Percentiles rank a stretch among this genome's conserved stretches.
Evolutionary conservation across 2,329 filamentous ascomycete species (phyloP).

Genomic region (Dactylella cylindrospora): DNA sequence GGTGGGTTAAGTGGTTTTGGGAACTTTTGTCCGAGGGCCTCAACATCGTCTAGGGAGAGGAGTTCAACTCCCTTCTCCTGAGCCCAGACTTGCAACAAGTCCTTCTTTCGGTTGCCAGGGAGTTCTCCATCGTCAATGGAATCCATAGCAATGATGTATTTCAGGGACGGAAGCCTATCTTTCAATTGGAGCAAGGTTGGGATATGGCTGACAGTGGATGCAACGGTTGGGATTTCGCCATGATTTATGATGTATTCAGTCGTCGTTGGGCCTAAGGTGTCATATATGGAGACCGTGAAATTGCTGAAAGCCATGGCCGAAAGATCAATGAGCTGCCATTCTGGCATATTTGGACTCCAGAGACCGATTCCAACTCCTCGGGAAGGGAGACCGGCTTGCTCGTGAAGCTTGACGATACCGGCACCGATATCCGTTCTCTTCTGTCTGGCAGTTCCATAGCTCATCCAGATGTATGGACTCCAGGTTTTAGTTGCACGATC

Average conservation of each 20-base stretch:
- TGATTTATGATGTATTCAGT: constrained; percentile 97
- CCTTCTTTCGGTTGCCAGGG: constrained; percentile 73
- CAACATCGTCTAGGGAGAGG: constrained; percentile 76
- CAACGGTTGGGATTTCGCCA: constrained; percentile 71
- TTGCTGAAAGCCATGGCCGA: constrained; percentile 83
- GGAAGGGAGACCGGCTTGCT: constrained; percentile 66
- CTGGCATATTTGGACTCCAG: constrained; percentile 83
- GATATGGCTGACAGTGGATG: constrained; percentile 56
- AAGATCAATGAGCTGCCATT: constrained; percentile 88
- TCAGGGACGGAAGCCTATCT: constrained; percentile 64
- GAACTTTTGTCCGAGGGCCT: constrained; percentile 72
- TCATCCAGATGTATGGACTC: constrained; percentile 78
- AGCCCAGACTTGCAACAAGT: constrained; percentile 74
- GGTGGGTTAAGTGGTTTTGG: constrained; percentile 72
- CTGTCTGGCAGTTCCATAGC: constrained; percentile 75
- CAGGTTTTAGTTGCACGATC: constrained; percentile 72
- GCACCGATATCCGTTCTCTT: constrained; percentile 81
- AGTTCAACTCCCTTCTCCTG: constrained; percentile 73
- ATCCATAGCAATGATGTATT: constrained; percentile 85
- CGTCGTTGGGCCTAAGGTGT: constrained; percentile 86
- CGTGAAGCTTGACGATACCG: constrained; percentile 79
- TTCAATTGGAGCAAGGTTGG: constrained; percentile 47
- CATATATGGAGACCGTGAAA: constrained; percentile 90
- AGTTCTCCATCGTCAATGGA: constrained; percentile 77
- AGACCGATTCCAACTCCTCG: constrained; percentile 74